A percentile compares a stretch with the other conserved stretches of the same genome.
These are phyloP conservation scores for Ganoderma boninense DNA, from an alignment of 1,284 basidiomycete genomes.

Conservation along the genomic window DNA sequence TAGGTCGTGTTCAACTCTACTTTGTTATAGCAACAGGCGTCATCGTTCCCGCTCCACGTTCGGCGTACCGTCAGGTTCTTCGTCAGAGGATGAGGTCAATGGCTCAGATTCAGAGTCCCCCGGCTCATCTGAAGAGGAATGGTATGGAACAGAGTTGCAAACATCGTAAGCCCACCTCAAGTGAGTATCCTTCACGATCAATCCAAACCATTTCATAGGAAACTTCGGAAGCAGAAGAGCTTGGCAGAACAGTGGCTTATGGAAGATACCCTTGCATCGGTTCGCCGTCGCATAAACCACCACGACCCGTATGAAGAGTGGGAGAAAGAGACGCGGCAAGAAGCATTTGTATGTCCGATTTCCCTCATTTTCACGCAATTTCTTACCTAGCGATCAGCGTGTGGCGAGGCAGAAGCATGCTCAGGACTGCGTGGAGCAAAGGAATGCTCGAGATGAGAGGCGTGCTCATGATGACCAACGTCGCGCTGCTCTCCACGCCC, in stretches of 20 bases:
- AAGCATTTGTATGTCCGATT: conserved; percentile 71
- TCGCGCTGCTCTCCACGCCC: conserved; percentile 50
- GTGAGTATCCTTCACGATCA: background rate
- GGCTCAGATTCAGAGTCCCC: conserved; percentile 53
- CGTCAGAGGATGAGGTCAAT: conserved; percentile 53
- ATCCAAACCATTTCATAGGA: conserved; percentile 17
- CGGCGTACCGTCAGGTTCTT: conserved; percentile 58
- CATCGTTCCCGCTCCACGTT: conserved; percentile 57
- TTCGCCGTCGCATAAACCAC: conserved; percentile 70
- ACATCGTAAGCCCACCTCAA: conserved; percentile 42
- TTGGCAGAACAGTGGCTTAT: conserved; percentile 59
- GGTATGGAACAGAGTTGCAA: conserved; percentile 53
- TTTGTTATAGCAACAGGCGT: conserved; percentile 15
- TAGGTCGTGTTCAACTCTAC: conserved; percentile 10
- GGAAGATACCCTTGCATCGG: conserved; percentile 74
- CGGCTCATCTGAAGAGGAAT: conserved; percentile 44
- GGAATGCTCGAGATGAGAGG: conserved; percentile 47
- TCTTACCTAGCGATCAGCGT: conserved; percentile 47
- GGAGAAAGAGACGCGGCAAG: conserved; percentile 71
- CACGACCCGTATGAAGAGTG: conserved; percentile 83
- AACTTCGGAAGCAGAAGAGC: conserved; percentile 32
- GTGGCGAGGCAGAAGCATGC: conserved; percentile 65
- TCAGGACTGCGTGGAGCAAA: conserved; percentile 48
- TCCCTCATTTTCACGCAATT: background rate
- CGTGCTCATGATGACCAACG: conserved; percentile 48